Conservation (phyloP, 2,329 filamentous ascomycete genomes). For the Xylaria sp. region DNA sequence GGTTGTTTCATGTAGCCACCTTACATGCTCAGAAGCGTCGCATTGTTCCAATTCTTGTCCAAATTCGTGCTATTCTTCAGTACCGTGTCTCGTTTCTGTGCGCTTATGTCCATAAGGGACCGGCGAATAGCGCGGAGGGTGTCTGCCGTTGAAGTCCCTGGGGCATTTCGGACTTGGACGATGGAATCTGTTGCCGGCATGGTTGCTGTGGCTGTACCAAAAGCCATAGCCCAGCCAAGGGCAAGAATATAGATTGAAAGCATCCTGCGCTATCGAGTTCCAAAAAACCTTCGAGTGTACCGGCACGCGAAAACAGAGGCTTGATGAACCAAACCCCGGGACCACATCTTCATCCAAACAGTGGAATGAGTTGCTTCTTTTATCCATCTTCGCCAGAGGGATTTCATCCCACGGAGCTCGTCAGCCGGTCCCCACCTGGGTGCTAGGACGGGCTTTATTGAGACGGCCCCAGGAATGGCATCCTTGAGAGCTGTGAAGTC, state of each 20-base stretch:
- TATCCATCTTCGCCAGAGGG: not conserved
- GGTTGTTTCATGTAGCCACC: constrained; percentile 2
- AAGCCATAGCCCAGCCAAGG: constrained; percentile 13
- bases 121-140: constrained; percentile 30
- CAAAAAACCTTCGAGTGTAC: not conserved
- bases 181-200: constrained; percentile 8
- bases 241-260: constrained; percentile 2
- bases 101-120: constrained; percentile 22
- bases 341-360: not conserved
- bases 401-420: not conserved
- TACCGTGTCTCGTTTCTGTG: constrained; percentile 24
- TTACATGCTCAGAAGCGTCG: constrained; percentile 23
- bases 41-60: constrained; percentile 27
- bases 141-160: constrained; percentile 20
- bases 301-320: not conserved
- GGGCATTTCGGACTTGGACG: constrained; percentile 30
- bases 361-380: not conserved
- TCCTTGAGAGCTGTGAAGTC: constrained; percentile 7
- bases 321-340: not conserved
- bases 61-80: constrained; percentile 25
- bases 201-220: constrained; percentile 7
- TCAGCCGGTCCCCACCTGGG: not conserved
- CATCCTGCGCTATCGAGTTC: constrained; percentile 10
- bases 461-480: constrained; percentile 2
- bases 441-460: not conserved